Evolutionary conservation across 2,329 filamentous ascomycete species (phyloP).

Genomic region (Trichoderma arundinaceum): DNA sequence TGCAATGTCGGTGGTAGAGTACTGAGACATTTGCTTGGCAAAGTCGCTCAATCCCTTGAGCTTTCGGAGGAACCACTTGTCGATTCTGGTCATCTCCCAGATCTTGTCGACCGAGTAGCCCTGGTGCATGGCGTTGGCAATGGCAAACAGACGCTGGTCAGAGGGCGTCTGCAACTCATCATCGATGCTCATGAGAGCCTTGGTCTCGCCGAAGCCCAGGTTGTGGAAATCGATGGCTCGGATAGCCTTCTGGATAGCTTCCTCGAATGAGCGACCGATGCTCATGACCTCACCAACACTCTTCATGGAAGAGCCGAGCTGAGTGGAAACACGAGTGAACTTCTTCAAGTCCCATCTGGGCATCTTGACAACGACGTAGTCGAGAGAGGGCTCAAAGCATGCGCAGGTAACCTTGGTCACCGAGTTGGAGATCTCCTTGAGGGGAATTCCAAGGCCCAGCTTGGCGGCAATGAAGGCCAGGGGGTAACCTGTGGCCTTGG

Average conservation of each 20-base stretch:
- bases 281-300: slow-evolving; percentile 99
- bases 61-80: slow-evolving; percentile 96
- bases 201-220: slow-evolving; percentile 89
- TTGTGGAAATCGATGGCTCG: slow-evolving; percentile 95
- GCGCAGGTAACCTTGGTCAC: slow-evolving; percentile 96
- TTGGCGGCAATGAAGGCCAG: slow-evolving; percentile 97
- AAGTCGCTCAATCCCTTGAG: slow-evolving; percentile 92
- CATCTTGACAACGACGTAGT: slow-evolving; percentile 99
- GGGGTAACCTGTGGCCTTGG: slow-evolving; percentile 96
- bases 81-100: slow-evolving; percentile 97
- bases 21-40: slow-evolving; percentile 75
- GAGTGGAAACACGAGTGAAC: slow-evolving; percentile 94
- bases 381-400: slow-evolving; percentile 97
- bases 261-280: slow-evolving; percentile 94
- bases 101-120: slow-evolving; percentile 97
- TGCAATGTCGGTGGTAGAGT: slow-evolving; percentile 67
- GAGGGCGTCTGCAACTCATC: slow-evolving; percentile 96
- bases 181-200: slow-evolving; percentile 92
- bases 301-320: slow-evolving; percentile 98
- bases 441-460: slow-evolving; percentile 88
- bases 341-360: slow-evolving; percentile 99
- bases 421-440: slow-evolving; percentile 95
- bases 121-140: slow-evolving; percentile 94
- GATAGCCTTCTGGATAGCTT: slow-evolving; percentile 98
- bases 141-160: slow-evolving; percentile 95